Evolutionary conservation across 73 alveolate species (phyloP).

Genomic region (Paramecium tetraurelia): DNA sequence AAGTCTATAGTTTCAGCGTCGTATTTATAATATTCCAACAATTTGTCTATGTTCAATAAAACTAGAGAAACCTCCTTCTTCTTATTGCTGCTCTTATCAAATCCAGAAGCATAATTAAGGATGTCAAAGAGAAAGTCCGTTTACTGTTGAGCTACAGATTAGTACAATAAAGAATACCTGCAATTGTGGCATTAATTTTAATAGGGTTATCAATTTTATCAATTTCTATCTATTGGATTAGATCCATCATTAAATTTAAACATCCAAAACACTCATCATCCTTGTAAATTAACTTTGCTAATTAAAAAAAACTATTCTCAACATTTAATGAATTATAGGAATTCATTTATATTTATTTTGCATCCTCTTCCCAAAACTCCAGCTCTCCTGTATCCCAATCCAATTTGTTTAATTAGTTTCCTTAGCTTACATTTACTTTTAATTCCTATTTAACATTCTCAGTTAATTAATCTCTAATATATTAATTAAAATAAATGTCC

Average conservation of each 20-base stretch:
- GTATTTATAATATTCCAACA: constrained; percentile 29
- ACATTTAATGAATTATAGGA: neutral
- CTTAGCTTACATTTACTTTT: neutral
- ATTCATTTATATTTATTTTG: neutral
- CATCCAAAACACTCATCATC: neutral
- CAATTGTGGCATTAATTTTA: neutral
- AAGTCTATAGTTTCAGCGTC: constrained; percentile 46
- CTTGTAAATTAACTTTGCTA: neutral
- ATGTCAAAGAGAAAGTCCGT: neutral
- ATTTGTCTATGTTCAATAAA: constrained; percentile 26
- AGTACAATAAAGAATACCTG: neutral
- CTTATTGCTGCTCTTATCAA: neutral
- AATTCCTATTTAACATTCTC: neutral
- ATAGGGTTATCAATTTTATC: neutral
- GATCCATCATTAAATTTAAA: neutral
- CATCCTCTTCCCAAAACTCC: constrained; percentile 33
- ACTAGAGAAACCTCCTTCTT: neutral
- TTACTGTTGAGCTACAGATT: neutral
- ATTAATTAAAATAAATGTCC: neutral
- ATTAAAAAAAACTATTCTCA: neutral
- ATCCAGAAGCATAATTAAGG: neutral
- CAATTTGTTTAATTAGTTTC: neutral
- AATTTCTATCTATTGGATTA: neutral
- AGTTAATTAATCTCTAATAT: neutral
- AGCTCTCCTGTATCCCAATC: neutral